Percentiles rank a stretch among this genome's conserved stretches.
Evolutionary conservation across 1,284 basidiomycete genomes (phyloP).

Genomic region (Afroboletus lepidellus): DNA sequence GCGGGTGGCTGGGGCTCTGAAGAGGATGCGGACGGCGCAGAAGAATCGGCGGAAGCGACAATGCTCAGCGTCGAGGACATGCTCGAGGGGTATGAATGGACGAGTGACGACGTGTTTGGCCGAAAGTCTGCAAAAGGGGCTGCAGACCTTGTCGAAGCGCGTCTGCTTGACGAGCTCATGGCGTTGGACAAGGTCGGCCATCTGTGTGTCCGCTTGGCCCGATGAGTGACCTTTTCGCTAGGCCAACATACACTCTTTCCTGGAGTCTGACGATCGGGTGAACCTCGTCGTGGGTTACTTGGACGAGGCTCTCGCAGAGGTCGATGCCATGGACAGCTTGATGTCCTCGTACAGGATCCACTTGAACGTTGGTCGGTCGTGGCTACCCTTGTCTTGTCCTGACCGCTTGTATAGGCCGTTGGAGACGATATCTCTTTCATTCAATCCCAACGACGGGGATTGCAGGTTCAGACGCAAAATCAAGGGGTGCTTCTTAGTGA

Average conservation of each 20-base stretch:
- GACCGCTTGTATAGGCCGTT: conserved; percentile 62
- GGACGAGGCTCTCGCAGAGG: conserved; percentile 81
- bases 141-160: conserved; percentile 84
- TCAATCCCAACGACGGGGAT: conserved; percentile 93
- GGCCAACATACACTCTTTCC: conserved; percentile 97
- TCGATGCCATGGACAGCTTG: conserved; percentile 84
- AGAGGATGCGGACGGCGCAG: conserved; percentile 60
- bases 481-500: conserved; percentile 82
- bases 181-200: conserved; percentile 83
- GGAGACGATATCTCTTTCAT: conserved; percentile 94
- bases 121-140: conserved; percentile 65
- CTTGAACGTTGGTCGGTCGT: conserved; percentile 66
- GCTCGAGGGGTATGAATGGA: conserved; percentile 98
- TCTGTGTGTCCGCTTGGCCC: conserved; percentile 4
- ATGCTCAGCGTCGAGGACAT: conserved; percentile 95
- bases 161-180: conserved; percentile 82
- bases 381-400: background rate
- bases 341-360: conserved; percentile 93
- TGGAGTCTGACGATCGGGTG: conserved; percentile 90
- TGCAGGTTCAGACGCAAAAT: conserved; percentile 98
- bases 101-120: conserved; percentile 66
- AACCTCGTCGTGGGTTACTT: conserved; percentile 84
- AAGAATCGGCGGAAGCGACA: conserved; percentile 76
- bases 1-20: conserved; percentile 46
- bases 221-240: conserved; percentile 7